These are phyloP conservation scores for Xerocomus subilludens DNA, from an alignment of 1,284 basidiomycete genomes.

Conservation along the genomic window DNA sequence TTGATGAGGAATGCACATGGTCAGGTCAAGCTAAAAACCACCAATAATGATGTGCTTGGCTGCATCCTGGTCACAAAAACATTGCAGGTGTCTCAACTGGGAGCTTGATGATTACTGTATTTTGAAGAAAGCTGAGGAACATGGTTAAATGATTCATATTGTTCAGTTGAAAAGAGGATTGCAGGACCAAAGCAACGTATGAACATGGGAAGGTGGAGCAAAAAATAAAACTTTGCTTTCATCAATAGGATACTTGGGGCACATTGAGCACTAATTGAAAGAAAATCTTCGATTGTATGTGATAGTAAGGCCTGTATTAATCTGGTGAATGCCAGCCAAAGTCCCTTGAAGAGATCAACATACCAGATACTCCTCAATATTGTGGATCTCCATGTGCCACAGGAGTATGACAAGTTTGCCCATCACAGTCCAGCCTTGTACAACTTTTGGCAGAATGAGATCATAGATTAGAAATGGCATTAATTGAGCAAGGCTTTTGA, in stretches of 20 bases:
- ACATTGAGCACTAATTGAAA: conserved; percentile 22
- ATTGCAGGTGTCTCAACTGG: conserved; percentile 24
- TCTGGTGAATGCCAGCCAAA: background rate
- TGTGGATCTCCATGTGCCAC: conserved; percentile 10
- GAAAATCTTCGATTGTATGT: conserved; percentile 34
- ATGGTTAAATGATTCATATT: conserved; percentile 33
- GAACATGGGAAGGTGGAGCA: conserved; percentile 31
- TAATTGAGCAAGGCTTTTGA: conserved; percentile 49
- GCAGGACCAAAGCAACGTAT: conserved; percentile 27
- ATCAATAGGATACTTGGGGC: conserved; percentile 32
- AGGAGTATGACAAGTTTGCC: conserved; percentile 39
- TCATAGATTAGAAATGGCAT: conserved; percentile 47
- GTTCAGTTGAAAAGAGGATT: conserved; percentile 31
- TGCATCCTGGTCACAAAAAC: conserved; percentile 21
- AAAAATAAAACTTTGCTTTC: conserved; percentile 35
- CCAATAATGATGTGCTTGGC: conserved; percentile 27
- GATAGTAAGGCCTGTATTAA: conserved; percentile 15
- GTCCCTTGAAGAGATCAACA: too few relatives aligned
- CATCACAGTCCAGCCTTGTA: conserved; percentile 42
- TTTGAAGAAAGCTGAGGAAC: conserved; percentile 10
- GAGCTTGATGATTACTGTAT: conserved; percentile 28
- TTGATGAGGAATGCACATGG: background rate
- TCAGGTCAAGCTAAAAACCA: conserved; percentile 18
- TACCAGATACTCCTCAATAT: background rate
- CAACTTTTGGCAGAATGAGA: conserved; percentile 39